A percentile compares a stretch with the other conserved stretches of the same genome.
phyloP scores from a whole-genome alignment of 108 stramenopile species.

The Nannochloropsis granulata region DNA sequence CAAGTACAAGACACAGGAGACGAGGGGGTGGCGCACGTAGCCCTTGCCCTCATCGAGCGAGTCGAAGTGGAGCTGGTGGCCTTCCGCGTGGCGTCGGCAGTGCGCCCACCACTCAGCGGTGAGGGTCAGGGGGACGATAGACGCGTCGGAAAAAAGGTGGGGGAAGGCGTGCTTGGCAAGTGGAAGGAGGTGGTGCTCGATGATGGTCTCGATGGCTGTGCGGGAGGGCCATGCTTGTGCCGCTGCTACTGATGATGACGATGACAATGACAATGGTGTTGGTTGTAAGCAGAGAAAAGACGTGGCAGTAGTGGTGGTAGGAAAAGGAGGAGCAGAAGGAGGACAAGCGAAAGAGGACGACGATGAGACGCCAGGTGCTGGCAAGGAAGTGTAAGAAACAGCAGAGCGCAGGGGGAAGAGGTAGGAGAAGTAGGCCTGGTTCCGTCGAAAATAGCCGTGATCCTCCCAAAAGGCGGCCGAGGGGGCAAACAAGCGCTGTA shows the following conservation, averaged over 20 bases:
- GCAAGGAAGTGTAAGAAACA: neutral
- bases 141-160: neutral
- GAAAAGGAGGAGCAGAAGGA: neutral
- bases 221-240: too few species aligned
- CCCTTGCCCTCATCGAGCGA: constrained; percentile 58
- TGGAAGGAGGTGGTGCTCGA: neutral
- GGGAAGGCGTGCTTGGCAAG: neutral
- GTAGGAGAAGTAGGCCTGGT: neutral
- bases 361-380: neutral
- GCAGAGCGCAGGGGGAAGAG: neutral
- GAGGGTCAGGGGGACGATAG: neutral
- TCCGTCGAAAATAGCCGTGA: neutral
- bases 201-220: neutral
- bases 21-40: constrained; percentile 50
- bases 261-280: too few species aligned
- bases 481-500: neutral
- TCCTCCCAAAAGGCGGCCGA: neutral
- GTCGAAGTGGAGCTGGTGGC: constrained; percentile 78
- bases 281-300: too few species aligned
- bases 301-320: too few species aligned
- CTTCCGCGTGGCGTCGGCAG: constrained; percentile 62
- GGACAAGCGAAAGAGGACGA: neutral
- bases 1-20: constrained; percentile 53
- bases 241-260: too few species aligned
- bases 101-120: constrained; percentile 62